These are phyloP conservation scores for Nelumbo lutea DNA, from an alignment of 164 flowering plant species.

Conservation along the genomic window DNA sequence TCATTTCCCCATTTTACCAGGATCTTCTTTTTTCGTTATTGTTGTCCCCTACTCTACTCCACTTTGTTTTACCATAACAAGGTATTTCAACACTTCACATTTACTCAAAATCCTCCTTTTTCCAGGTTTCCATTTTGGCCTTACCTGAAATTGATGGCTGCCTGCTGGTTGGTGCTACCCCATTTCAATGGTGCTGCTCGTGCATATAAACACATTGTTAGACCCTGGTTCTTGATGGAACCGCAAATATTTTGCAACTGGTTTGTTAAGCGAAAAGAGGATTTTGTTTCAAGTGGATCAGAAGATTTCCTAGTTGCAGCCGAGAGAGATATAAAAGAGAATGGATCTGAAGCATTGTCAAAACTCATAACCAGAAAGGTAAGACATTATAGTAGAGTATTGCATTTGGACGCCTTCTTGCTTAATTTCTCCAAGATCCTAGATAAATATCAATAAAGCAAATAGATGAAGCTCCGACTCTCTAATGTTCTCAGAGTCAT, in stretches of 20 bases:
- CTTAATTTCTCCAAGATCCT: too few species aligned
- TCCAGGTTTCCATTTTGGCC: constrained; percentile 34
- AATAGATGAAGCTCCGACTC: too few species aligned
- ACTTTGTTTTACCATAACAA: too few species aligned
- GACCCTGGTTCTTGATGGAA: constrained; percentile 7
- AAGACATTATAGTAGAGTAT: not conserved
- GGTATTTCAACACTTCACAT: too few species aligned
- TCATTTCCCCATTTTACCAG: too few species aligned
- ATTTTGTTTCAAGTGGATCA: not conserved
- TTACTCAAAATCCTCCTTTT: not conserved
- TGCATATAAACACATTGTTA: constrained; percentile 19
- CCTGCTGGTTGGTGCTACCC: constrained; percentile 22
- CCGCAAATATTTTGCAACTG: not conserved
- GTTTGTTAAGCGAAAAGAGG: not conserved
- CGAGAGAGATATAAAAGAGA: constrained; percentile 1
- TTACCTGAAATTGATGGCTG: constrained; percentile 18
- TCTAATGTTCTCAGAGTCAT: too few species aligned
- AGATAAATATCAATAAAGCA: too few species aligned
- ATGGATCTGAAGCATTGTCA: constrained; percentile 13
- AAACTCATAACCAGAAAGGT: constrained; percentile 14
- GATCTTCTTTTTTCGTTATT: too few species aligned
- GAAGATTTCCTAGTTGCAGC: constrained; percentile 7
- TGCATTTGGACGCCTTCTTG: too few species aligned
- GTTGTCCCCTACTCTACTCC: too few species aligned
- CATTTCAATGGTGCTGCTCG: constrained; percentile 25